These are phyloP conservation scores for Lepiota brunneoincarnata DNA, from an alignment of 768 basidiomycete species.

Conservation along the genomic window DNA sequence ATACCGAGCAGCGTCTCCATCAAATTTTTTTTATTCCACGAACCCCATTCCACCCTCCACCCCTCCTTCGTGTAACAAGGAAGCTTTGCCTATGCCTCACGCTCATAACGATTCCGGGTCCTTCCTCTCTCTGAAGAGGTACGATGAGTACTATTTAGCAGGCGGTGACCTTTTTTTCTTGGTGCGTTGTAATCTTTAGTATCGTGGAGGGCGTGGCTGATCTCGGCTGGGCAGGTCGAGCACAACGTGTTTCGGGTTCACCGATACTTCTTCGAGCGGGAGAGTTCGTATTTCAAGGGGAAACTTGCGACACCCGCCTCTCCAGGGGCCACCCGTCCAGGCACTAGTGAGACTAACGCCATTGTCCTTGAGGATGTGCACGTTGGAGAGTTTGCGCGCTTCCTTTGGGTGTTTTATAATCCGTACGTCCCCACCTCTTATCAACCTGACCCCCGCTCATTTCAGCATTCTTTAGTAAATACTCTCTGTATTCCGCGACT, in stretches of 20 bases:
- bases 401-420: constrained; percentile 59
- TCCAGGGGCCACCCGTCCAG: constrained; percentile 28
- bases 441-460: not conserved
- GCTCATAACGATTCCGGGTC: constrained; percentile 15
- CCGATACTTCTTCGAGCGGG: constrained; percentile 60
- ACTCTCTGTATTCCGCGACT: constrained; percentile 50
- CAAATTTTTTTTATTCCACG: constrained; percentile 30
- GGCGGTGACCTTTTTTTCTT: constrained; percentile 54
- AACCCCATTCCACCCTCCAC: constrained; percentile 22
- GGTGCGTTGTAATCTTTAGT: constrained; percentile 30
- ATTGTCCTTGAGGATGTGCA: constrained; percentile 38
- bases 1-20: constrained; percentile 25
- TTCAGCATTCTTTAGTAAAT: constrained; percentile 36
- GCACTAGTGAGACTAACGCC: constrained; percentile 37
- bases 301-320: constrained; percentile 29
- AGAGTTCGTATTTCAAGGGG: constrained; percentile 46
- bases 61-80: constrained; percentile 25
- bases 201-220: not conserved
- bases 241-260: constrained; percentile 56
- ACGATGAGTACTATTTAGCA: constrained; percentile 46
- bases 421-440: constrained; percentile 30
- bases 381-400: constrained; percentile 37
- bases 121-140: constrained; percentile 20
- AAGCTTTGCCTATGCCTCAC: constrained; percentile 17
- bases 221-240: constrained; percentile 41